Percentiles rank a stretch among this genome's conserved stretches.
phyloP scores from a whole-genome alignment of 192 early-diverging fungal species.

The Entrophospora sp. region DNA sequence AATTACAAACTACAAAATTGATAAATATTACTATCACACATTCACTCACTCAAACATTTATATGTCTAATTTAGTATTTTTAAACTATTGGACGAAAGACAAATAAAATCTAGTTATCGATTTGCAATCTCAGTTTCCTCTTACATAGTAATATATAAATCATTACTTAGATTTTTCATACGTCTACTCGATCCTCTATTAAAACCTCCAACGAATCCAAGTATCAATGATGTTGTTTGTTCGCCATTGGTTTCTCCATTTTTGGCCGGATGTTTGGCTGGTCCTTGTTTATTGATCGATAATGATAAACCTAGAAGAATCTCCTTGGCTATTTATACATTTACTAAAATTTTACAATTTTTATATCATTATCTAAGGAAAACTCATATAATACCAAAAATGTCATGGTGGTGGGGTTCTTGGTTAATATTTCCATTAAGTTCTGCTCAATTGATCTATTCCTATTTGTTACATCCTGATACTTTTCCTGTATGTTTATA shows the following conservation, averaged over 20 bases:
- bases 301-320: not conserved
- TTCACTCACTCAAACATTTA: not conserved
- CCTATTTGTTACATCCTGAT: not conserved
- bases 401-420: not conserved
- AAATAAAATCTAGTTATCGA: not conserved
- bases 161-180: not conserved
- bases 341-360: not conserved
- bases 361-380: not conserved
- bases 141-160: not conserved
- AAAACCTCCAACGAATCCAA: not conserved
- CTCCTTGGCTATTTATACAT: not conserved
- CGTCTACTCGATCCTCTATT: not conserved
- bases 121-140: not conserved
- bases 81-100: not conserved
- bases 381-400: not conserved
- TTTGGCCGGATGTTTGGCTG: not conserved
- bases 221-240: too few species aligned
- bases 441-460: slow-evolving; percentile 4
- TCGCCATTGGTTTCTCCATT: not conserved
- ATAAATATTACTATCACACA: not conserved
- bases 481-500: slow-evolving; percentile 5
- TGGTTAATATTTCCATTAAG: slow-evolving; percentile 5
- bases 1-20: not conserved
- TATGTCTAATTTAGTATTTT: not conserved
- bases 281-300: not conserved